A percentile compares a stretch with the other conserved stretches of the same genome.
Evolutionary conservation across 2,329 filamentous ascomycete species (phyloP).

Genomic region (Lasiodiplodia sp.): DNA sequence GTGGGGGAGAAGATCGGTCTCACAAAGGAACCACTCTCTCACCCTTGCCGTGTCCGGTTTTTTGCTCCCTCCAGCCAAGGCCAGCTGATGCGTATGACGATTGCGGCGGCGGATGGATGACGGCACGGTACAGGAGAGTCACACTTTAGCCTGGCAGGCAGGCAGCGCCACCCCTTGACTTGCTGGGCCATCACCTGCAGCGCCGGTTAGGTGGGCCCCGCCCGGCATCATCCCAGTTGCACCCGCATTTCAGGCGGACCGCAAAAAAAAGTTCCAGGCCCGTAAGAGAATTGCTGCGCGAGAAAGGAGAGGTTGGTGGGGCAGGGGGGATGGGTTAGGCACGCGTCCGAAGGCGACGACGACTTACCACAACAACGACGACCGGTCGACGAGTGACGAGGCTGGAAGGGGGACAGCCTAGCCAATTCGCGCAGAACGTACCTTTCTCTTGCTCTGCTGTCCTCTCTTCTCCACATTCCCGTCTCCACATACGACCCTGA

Average conservation of each 20-base stretch:
- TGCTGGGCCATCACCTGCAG: neutral
- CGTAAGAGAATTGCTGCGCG: neutral
- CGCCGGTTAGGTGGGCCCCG: neutral
- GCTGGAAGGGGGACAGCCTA: neutral
- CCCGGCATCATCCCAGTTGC: slow-evolving; percentile 13
- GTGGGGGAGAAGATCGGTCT: neutral
- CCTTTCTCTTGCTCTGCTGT: neutral
- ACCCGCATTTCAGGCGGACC: slow-evolving; percentile 18
- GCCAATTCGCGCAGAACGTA: neutral
- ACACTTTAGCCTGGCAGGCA: neutral
- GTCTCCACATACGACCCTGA: neutral
- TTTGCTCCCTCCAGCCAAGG: neutral
- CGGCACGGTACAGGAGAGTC: neutral
- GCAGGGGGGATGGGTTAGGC: neutral
- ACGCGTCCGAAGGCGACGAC: no score
- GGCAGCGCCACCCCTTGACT: neutral
- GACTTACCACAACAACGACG: no score
- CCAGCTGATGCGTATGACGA: neutral
- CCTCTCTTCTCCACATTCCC: neutral
- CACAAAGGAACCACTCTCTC: neutral
- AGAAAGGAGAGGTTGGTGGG: slow-evolving; percentile 5
- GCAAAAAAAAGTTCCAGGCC: neutral
- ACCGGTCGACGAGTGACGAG: no score
- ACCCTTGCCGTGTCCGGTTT: neutral
- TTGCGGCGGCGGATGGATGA: neutral